These are phyloP conservation scores for Glutinoglossum americanum DNA, from an alignment of 495 filamentous ascomycete genomes.

Conservation along the genomic window DNA sequence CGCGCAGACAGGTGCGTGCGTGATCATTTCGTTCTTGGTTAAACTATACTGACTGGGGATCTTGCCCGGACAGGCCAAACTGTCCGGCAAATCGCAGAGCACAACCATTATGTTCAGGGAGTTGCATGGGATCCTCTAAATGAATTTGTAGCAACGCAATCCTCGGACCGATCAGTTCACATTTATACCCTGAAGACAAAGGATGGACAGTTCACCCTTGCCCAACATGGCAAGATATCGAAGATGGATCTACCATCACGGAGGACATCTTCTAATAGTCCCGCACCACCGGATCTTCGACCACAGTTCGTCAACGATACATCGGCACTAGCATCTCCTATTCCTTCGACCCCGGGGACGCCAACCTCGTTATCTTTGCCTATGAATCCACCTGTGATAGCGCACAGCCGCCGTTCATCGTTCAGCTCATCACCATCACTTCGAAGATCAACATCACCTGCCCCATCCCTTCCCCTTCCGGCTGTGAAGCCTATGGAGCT, in stretches of 20 bases:
- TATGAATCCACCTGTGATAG: conserved; percentile 90
- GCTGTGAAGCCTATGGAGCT: conserved; percentile 90
- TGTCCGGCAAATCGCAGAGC: conserved; percentile 91
- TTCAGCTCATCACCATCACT: conserved; percentile 76
- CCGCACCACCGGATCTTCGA: conserved; percentile 63
- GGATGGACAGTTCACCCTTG: conserved; percentile 85
- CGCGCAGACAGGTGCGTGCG: conserved; percentile 58
- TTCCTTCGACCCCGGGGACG: conserved; percentile 83
- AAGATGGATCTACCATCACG: conserved; percentile 85
- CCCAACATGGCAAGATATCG: conserved; percentile 45
- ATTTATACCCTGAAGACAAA: conserved; percentile 93
- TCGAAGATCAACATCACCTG: conserved; percentile 82
- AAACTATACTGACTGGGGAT: conserved; percentile 3
- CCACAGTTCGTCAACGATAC: conserved; percentile 35
- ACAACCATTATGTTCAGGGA: conserved; percentile 97
- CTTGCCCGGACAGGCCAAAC: conserved; percentile 40
- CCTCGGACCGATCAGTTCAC: conserved; percentile 91
- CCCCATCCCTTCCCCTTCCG: conserved; percentile 80
- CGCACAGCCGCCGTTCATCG: conserved; percentile 81
- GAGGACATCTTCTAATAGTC: conserved; percentile 78
- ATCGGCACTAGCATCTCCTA: conserved; percentile 48
- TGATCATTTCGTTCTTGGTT: not conserved
- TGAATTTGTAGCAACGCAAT: conserved; percentile 95
- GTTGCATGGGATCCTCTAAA: conserved; percentile 98
- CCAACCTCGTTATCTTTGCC: conserved; percentile 74